Percentiles rank a stretch among this genome's conserved stretches.
These are phyloP conservation scores for Aureobasidium musti DNA, from an alignment of 2,329 filamentous ascomycete species.

Conservation along the genomic window DNA sequence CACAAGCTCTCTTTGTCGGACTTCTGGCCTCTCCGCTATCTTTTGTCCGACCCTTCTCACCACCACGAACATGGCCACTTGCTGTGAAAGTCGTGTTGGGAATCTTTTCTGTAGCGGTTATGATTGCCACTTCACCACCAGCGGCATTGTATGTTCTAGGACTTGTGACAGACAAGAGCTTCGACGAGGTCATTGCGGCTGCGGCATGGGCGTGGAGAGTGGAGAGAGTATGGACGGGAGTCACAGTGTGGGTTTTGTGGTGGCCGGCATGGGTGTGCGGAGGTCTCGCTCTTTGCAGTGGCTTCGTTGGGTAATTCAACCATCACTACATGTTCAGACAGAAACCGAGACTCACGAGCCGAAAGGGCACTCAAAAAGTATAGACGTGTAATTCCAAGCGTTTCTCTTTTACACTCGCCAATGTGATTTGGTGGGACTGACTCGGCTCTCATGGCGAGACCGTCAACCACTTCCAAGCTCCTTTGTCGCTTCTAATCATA, in stretches of 20 bases:
- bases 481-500: background rate
- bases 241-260: slow-evolving; percentile 32
- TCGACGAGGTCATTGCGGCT: slow-evolving; percentile 29
- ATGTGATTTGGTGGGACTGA: background rate
- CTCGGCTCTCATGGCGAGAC: background rate
- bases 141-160: slow-evolving; percentile 29
- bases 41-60: slow-evolving; percentile 58
- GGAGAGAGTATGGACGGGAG: slow-evolving; percentile 31
- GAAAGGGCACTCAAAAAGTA: background rate
- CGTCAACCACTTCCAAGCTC: background rate
- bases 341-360: background rate
- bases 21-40: slow-evolving; percentile 74
- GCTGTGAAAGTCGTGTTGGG: slow-evolving; percentile 16
- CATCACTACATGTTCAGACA: background rate
- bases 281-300: slow-evolving; percentile 29
- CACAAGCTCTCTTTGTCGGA: slow-evolving; percentile 80
- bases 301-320: slow-evolving; percentile 1
- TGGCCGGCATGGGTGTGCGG: slow-evolving; percentile 33
- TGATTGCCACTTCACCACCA: slow-evolving; percentile 30
- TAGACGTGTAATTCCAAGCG: slow-evolving; percentile 8
- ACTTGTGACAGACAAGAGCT: slow-evolving; percentile 23
- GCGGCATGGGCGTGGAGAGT: slow-evolving; percentile 32
- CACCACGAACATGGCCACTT: slow-evolving; percentile 17
- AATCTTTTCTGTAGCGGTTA: slow-evolving; percentile 20
- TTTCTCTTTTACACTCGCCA: background rate